These are phyloP conservation scores for Colletotrichum lini DNA, from an alignment of 2,329 filamentous ascomycete genomes.

Conservation along the genomic window DNA sequence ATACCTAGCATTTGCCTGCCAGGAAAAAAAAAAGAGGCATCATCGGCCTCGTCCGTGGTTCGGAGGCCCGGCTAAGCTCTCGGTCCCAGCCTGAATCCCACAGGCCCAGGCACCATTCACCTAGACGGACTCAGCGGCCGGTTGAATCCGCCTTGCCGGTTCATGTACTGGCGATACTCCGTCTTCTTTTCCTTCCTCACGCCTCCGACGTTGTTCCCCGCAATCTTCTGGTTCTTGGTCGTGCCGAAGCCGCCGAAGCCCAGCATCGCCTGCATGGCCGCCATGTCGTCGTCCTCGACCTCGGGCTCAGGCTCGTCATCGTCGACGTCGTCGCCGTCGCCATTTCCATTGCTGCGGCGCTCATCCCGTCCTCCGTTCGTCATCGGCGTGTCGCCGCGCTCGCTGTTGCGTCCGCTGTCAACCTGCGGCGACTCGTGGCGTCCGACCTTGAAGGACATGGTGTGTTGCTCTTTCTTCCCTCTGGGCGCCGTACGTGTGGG, in stretches of 20 bases:
- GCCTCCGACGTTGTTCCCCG: constrained; percentile 86
- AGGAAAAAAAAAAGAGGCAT: too few relatives aligned
- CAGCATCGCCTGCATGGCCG: constrained; percentile 87
- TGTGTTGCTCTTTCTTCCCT: constrained; percentile 46
- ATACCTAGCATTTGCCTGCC: neutral
- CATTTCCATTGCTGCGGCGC: constrained; percentile 26
- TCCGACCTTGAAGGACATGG: constrained; percentile 56
- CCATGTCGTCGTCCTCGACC: constrained; percentile 76
- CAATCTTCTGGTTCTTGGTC: constrained; percentile 91
- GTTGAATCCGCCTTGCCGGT: constrained; percentile 86
- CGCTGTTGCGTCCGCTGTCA: constrained; percentile 43
- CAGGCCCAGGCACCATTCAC: constrained; percentile 43
- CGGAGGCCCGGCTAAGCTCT: neutral
- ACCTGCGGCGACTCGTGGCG: constrained; percentile 48
- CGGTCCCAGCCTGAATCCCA: too few relatives aligned
- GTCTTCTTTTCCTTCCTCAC: constrained; percentile 95
- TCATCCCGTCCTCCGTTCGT: constrained; percentile 34
- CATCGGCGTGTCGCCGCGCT: constrained; percentile 42
- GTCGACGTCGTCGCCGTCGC: constrained; percentile 43
- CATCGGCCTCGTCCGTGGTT: neutral
- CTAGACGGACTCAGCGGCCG: constrained; percentile 76
- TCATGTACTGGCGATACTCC: constrained; percentile 98
- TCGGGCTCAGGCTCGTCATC: constrained; percentile 64
- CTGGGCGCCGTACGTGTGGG: constrained; percentile 50
- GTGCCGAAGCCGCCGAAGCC: constrained; percentile 89